These are phyloP conservation scores for Xylaria curta DNA, from an alignment of 495 filamentous ascomycete genomes.

Conservation along the genomic window DNA sequence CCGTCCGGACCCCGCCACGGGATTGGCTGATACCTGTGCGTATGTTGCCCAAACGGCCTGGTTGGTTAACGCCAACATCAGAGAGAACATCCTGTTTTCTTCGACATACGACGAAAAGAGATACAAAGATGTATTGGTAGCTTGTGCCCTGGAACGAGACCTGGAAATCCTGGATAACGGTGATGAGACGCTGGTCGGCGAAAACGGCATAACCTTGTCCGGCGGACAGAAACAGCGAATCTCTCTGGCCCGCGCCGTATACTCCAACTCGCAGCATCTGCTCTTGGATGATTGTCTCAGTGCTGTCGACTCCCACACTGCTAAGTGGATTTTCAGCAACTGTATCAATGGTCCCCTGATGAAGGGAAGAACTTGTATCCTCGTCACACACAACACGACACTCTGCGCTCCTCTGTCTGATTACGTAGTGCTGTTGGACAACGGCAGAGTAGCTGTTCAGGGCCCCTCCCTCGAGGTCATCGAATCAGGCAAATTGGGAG, in stretches of 20 bases:
- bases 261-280: slow-evolving; percentile 88
- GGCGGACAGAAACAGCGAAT: slow-evolving; percentile 99
- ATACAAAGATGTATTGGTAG: slow-evolving; percentile 86
- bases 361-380: slow-evolving; percentile 85
- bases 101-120: slow-evolving; percentile 80
- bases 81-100: slow-evolving; percentile 95
- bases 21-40: slow-evolving; percentile 87
- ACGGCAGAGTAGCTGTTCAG: slow-evolving; percentile 79
- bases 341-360: slow-evolving; percentile 91
- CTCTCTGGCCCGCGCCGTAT: slow-evolving; percentile 90
- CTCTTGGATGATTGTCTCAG: slow-evolving; percentile 96
- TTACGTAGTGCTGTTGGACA: slow-evolving; percentile 84
- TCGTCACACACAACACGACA: slow-evolving; percentile 95
- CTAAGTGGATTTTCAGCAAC: slow-evolving; percentile 96
- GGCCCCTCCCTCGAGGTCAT: slow-evolving; percentile 79
- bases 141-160: slow-evolving; percentile 93
- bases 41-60: slow-evolving; percentile 98
- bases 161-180: slow-evolving; percentile 90
- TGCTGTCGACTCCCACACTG: slow-evolving; percentile 98
- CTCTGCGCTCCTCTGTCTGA: slow-evolving; percentile 80
- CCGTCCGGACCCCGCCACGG: slow-evolving; percentile 79
- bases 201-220: slow-evolving; percentile 96
- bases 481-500: slow-evolving; percentile 81
- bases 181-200: slow-evolving; percentile 92
- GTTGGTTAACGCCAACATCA: slow-evolving; percentile 96